Evolutionary conservation across 2,329 filamentous ascomycete species (phyloP).

Genomic region (Aspergillus sp.): DNA sequence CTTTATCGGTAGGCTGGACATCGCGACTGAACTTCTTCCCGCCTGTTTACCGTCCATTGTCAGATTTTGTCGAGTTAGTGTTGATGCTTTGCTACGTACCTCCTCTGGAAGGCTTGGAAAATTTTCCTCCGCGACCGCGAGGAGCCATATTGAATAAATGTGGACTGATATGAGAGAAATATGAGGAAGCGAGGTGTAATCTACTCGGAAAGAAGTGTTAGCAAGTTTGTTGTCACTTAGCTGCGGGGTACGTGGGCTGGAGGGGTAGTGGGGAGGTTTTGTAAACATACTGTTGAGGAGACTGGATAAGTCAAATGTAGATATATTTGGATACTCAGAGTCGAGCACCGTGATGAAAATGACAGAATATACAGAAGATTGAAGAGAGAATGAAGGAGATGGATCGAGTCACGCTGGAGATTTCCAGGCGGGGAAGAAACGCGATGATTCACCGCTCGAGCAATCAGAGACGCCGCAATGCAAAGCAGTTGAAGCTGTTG

Average conservation of each 20-base stretch:
- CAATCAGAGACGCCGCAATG: neutral
- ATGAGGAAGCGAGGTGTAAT: neutral
- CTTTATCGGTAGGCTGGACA: conserved; percentile 78
- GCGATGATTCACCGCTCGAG: neutral
- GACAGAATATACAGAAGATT: too few species aligned
- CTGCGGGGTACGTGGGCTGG: too few species aligned
- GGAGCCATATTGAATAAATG: conserved; percentile 32
- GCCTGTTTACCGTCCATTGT: conserved; percentile 48
- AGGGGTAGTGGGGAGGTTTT: too few species aligned
- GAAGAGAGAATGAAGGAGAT: neutral
- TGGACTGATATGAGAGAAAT: neutral
- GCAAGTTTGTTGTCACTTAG: too few species aligned
- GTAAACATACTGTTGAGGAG: too few species aligned
- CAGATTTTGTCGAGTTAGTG: neutral
- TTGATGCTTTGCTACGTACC: conserved; percentile 50
- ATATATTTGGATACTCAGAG: too few species aligned
- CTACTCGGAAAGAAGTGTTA: too few species aligned
- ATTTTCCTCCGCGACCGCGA: conserved; percentile 77
- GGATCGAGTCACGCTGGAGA: conserved; percentile 3
- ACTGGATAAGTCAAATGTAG: too few species aligned
- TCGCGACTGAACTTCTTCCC: conserved; percentile 95
- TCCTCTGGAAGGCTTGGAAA: conserved; percentile 87
- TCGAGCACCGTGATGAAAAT: too few species aligned
- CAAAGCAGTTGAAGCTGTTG: neutral
- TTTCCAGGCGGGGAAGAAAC: neutral